phyloP scores from a whole-genome alignment of 1,139 yeast genomes.

The Candida sp. region DNA sequence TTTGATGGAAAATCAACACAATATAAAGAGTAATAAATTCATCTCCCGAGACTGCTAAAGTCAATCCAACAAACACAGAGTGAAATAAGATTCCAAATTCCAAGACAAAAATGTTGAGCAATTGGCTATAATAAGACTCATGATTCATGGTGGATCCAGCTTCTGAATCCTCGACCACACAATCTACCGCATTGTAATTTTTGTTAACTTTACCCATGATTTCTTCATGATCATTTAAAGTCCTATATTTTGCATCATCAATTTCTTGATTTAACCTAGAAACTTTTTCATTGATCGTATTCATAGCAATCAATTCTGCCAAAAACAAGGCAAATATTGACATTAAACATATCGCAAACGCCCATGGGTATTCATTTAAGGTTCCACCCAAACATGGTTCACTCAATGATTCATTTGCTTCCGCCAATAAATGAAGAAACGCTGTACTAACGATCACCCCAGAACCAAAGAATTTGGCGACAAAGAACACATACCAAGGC shows the following conservation, averaged over 20 bases:
- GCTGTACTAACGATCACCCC: conserved; percentile 93
- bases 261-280: conserved; percentile 7
- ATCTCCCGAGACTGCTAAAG: conserved; percentile 24
- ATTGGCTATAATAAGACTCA: conserved; percentile 44
- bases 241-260: conserved; percentile 33
- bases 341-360: conserved; percentile 38
- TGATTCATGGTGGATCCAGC: conserved; percentile 8
- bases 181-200: conserved; percentile 15
- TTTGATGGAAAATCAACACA: conserved; percentile 34
- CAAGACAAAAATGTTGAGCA: conserved; percentile 46
- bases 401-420: conserved; percentile 55
- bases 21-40: conserved; percentile 25
- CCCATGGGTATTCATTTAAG: conserved; percentile 37
- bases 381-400: conserved; percentile 35
- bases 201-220: conserved; percentile 12
- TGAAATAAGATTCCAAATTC: conserved; percentile 25
- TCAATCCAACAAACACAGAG: conserved; percentile 21
- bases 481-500: conserved; percentile 61
- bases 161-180: conserved; percentile 12
- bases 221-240: conserved; percentile 16
- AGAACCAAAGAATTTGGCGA: conserved; percentile 84
- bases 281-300: conserved; percentile 41
- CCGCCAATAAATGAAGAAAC: conserved; percentile 77
- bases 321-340: conserved; percentile 45
- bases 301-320: conserved; percentile 53